Base-by-base conservation (phyloP, 805 yeast genomes). In the Dipodascus geniculatus region DNA sequence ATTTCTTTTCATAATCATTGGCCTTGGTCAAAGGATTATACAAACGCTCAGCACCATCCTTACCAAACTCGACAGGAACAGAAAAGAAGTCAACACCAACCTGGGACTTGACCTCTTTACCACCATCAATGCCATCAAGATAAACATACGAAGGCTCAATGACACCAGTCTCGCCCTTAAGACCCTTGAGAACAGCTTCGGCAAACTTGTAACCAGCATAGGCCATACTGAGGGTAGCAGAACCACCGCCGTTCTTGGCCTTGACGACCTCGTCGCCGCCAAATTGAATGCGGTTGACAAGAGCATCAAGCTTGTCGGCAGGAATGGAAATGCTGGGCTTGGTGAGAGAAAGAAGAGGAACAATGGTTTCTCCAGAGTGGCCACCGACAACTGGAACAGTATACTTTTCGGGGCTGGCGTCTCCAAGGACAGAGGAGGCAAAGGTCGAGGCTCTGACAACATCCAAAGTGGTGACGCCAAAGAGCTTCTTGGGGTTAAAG, bases 241-340 rank as follows among this genome's bases (percentile, higher is more conserved):
- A 87, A 44, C 97, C 97, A 52, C 83, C 83, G 59, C 97, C 97
- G 63, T 87, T 84, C 75, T 90, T 90, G 54, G 97, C 97, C 73
- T 85, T 76, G 59, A 90, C 98, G 50, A 90, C 96, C 71, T 91
- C 97, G 68, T 90, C 98, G 67, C 98, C 98, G 57, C 95, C 96
- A 63, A 85, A 89, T 74, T 90, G 97, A 61, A 90, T 90, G 72
- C 98, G 81, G 77, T 87, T 77, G 63, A 88, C 80, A 62, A 90
- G 78, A 57, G 79, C 78, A 63, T 80, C 80, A 53, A 64, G 62
- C 42, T 59, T 58, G 63, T 65, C 67, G 64, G 65, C 53, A 67
- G 73, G 64, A 63, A 64, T 61, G 65, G 65, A 55, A 64, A 71
- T 57, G 53, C 57, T 53, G 51, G 74, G 73, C 49, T 57, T 51